phyloP scores from a whole-genome alignment of 768 basidiomycete genomes.

The Tubosaeta sp. region DNA sequence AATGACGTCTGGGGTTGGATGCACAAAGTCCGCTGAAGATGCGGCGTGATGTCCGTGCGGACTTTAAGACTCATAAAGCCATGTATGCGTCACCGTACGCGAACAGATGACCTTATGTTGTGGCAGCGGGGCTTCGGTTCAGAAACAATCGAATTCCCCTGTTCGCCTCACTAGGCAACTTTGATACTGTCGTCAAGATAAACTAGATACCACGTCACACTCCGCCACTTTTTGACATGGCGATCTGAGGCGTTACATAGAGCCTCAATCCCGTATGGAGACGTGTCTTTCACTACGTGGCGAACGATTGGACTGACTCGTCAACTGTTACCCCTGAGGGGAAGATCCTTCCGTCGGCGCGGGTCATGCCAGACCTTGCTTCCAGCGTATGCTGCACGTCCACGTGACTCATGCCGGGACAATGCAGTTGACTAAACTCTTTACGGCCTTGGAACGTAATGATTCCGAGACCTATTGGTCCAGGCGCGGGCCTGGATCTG shows the following conservation, averaged over 20 bases:
- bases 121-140: background rate
- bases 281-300: background rate
- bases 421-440: background rate
- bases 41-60: background rate
- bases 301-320: background rate
- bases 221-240: background rate
- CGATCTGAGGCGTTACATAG: background rate
- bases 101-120: background rate
- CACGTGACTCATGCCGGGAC: background rate
- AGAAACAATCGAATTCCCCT: background rate
- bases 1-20: background rate
- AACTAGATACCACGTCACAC: background rate
- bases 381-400: background rate
- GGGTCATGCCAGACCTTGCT: background rate
- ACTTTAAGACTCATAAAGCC: background rate
- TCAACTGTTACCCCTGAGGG: background rate
- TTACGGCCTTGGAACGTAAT: background rate
- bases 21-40: background rate
- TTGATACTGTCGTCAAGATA: background rate
- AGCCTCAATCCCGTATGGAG: background rate
- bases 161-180: background rate
- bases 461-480: background rate
- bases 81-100: background rate
- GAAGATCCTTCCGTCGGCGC: constrained; percentile 4
- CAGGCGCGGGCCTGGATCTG: background rate